These are phyloP conservation scores for Barnettozyma salicaria DNA, from an alignment of 805 yeast species.

Conservation along the genomic window DNA sequence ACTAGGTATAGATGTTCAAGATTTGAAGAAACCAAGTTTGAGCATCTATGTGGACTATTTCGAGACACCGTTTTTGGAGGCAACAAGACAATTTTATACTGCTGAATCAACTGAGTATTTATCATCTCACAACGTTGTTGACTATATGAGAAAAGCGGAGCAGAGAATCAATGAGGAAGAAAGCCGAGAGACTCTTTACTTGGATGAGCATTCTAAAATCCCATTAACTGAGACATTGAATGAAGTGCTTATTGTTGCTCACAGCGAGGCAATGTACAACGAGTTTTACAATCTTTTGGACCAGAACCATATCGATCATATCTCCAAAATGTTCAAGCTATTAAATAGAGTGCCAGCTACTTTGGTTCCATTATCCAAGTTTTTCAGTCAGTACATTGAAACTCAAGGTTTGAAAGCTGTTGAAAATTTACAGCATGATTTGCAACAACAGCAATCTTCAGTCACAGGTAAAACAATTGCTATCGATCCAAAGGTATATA, in stretches of 20 bases:
- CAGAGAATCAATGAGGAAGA: slow-evolving; percentile 79
- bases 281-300: slow-evolving; percentile 75
- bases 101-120: slow-evolving; percentile 65
- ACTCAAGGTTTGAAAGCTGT: slow-evolving; percentile 56
- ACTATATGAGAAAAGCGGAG: slow-evolving; percentile 84
- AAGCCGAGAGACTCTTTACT: slow-evolving; percentile 64
- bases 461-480: slow-evolving; percentile 25
- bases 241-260: slow-evolving; percentile 68
- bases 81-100: slow-evolving; percentile 60
- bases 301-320: slow-evolving; percentile 63
- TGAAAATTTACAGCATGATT: slow-evolving; percentile 43
- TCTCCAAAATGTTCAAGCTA: slow-evolving; percentile 68
- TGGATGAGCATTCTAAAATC: slow-evolving; percentile 81
- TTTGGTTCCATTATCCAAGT: slow-evolving; percentile 67
- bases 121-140: slow-evolving; percentile 73
- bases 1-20: slow-evolving; percentile 87
- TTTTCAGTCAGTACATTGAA: slow-evolving; percentile 69
- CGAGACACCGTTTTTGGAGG: slow-evolving; percentile 69
- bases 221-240: slow-evolving; percentile 73
- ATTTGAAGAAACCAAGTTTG: slow-evolving; percentile 77
- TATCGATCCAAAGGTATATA: slow-evolving; percentile 71
- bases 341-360: slow-evolving; percentile 76
- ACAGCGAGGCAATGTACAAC: slow-evolving; percentile 66
- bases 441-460: slow-evolving; percentile 17
- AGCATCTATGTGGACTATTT: slow-evolving; percentile 76